Conservation (phyloP, 495 filamentous ascomycete species). For the Daldinia vernicosa region DNA sequence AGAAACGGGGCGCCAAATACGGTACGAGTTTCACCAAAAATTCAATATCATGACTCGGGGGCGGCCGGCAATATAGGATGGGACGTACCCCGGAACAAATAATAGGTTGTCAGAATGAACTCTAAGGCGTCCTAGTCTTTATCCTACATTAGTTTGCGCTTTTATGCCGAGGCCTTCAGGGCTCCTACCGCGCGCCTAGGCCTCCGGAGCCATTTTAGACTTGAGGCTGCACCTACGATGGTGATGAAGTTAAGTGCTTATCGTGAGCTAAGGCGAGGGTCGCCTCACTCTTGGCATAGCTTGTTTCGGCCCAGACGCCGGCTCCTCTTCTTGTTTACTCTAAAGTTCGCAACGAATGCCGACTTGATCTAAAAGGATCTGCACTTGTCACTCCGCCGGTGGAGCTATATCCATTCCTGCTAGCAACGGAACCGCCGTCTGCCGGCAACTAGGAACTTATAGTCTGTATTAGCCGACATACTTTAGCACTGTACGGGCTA, state of each 20-base stretch:
- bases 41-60: conserved; percentile 29
- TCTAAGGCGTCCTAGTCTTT: conserved; percentile 3
- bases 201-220: conserved; percentile 20
- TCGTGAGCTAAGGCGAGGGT: conserved; percentile 1
- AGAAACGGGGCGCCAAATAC: conserved; percentile 15
- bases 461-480: conserved; percentile 17
- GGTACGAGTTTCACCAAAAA: not conserved
- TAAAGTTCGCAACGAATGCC: not conserved
- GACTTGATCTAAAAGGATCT: conserved; percentile 35
- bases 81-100: conserved; percentile 7
- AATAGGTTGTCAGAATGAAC: conserved; percentile 12
- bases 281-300: conserved; percentile 7
- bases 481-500: conserved; percentile 8
- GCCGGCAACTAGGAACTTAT: conserved; percentile 8
- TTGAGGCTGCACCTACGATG: conserved; percentile 16
- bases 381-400: conserved; percentile 30
- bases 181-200: conserved; percentile 5
- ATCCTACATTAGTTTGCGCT: conserved; percentile 27
- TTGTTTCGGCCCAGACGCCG: conserved; percentile 8
- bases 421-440: conserved; percentile 4
- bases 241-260: not conserved
- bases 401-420: not conserved
- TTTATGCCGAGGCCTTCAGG: conserved; percentile 4
- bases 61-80: conserved; percentile 14
- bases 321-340: conserved; percentile 12